Conservation (phyloP, 495 filamentous ascomycete genomes). For the Talaromyces stipitatus region DNA sequence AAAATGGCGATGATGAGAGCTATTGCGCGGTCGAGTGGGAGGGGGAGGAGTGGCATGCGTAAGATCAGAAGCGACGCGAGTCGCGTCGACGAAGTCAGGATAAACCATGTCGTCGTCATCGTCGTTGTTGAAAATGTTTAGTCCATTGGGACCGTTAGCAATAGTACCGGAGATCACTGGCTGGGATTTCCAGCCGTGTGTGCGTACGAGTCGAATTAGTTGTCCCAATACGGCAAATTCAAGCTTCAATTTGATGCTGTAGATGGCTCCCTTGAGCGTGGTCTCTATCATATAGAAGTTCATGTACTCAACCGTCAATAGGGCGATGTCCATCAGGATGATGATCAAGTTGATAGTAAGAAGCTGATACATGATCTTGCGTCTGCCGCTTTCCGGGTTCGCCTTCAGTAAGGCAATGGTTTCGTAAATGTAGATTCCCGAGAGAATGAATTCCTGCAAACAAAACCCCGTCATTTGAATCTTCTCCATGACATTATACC, state of each 20-base stretch:
- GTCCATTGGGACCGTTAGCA: background rate
- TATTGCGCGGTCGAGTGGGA: constrained; percentile 5
- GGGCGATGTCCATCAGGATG: constrained; percentile 46
- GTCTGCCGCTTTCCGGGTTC: constrained; percentile 33
- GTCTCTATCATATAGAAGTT: constrained; percentile 52
- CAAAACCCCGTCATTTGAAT: constrained; percentile 58
- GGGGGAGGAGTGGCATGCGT: constrained; percentile 31
- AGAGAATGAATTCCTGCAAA: constrained; percentile 55
- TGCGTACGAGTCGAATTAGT: constrained; percentile 33
- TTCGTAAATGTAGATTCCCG: constrained; percentile 52
- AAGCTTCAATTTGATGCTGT: constrained; percentile 59
- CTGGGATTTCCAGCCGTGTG: constrained; percentile 34
- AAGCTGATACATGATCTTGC: constrained; percentile 51
- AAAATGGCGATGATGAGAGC: constrained; percentile 24
- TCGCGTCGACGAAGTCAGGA: constrained; percentile 40
- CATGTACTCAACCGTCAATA: constrained; percentile 50
- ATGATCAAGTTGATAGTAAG: constrained; percentile 51
- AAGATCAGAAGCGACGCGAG: constrained; percentile 34
- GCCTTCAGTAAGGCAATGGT: constrained; percentile 41
- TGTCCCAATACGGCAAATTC: constrained; percentile 56
- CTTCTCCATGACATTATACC: constrained; percentile 53
- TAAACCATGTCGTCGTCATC: too few relatives aligned
- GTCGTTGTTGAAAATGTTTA: background rate
- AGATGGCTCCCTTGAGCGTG: constrained; percentile 51
- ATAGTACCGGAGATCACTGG: constrained; percentile 16